A percentile compares a stretch with the other conserved stretches of the same genome.
phyloP scores from a whole-genome alignment of 805 yeast species.

The Vanderwaltozyma yarrowii region DNA sequence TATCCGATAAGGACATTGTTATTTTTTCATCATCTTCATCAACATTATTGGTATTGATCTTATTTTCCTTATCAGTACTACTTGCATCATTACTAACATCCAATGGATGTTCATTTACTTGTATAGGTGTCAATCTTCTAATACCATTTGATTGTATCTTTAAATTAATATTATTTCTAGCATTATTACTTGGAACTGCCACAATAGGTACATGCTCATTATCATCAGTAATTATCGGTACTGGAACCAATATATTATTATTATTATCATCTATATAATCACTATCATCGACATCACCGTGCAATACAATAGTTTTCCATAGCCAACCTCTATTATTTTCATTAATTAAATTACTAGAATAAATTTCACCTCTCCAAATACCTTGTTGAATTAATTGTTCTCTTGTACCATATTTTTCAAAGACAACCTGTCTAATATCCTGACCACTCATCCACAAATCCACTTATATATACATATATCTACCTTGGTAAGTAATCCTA shows the following conservation, averaged over 20 bases:
- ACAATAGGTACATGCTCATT: constrained; percentile 2
- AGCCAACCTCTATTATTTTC: constrained; percentile 23
- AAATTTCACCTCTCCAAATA: constrained; percentile 24
- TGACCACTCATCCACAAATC: neutral
- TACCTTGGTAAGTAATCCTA: neutral
- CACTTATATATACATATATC: neutral
- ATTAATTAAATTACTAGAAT: constrained; percentile 6
- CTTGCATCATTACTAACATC: neutral
- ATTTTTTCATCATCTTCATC: constrained; percentile 6
- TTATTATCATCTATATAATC: constrained; percentile 1
- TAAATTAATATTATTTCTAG: neutral
- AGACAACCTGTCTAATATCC: constrained; percentile 4
- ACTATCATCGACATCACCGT: constrained; percentile 7
- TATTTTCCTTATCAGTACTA: neutral
- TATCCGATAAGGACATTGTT: constrained; percentile 12
- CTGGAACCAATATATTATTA: constrained; percentile 5
- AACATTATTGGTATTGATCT: neutral
- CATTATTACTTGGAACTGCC: neutral
- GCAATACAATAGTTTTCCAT: constrained; percentile 22
- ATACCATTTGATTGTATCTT: constrained; percentile 7
- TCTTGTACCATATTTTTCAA: constrained; percentile 17
- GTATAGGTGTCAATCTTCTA: constrained; percentile 18
- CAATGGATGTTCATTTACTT: constrained; percentile 8
- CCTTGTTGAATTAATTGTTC: constrained; percentile 22
- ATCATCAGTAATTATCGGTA: constrained; percentile 10